Evolutionary conservation across 805 yeast species (phyloP).

Genomic region (Saccharomycopsis oosterbeekiorum): DNA sequence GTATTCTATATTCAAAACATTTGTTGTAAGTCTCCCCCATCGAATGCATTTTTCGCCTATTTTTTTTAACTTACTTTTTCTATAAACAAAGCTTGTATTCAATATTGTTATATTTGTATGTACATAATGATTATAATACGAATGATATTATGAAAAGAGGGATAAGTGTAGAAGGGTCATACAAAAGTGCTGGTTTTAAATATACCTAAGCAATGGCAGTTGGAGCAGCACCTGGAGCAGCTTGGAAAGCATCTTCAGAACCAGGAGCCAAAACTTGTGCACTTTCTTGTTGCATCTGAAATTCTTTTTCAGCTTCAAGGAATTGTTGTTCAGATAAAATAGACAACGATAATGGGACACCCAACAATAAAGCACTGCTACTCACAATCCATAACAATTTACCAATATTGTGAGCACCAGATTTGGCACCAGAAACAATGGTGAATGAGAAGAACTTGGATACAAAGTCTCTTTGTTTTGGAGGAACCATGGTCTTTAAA

Average conservation of each 20-base stretch:
- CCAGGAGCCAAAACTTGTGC: conserved; percentile 67
- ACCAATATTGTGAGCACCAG: conserved; percentile 55
- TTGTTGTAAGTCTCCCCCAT: no score
- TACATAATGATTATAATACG: not conserved
- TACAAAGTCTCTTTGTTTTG: conserved; percentile 60
- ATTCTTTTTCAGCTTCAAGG: conserved; percentile 87
- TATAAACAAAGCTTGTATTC: not conserved
- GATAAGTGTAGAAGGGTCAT: not conserved
- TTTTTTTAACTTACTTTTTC: not conserved
- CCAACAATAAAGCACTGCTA: conserved; percentile 73
- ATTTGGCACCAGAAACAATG: conserved; percentile 31
- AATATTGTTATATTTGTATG: conserved; percentile 1
- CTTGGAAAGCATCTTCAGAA: conserved; percentile 27
- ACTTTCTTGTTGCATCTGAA: conserved; percentile 70
- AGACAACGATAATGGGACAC: conserved; percentile 86
- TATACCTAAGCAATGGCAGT: not conserved
- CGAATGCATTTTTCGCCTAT: not conserved
- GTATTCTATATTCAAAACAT: not conserved
- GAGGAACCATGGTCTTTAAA: conserved; percentile 84
- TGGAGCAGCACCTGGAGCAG: not conserved
- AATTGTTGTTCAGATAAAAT: conserved; percentile 89
- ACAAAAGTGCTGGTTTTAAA: not conserved
- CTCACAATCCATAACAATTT: conserved; percentile 76
- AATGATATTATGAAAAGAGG: not conserved
- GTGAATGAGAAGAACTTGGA: conserved; percentile 25